Evolutionary conservation across 352 stramenopile genomes (phyloP).

Genomic region (Phytophthora palmivora): DNA sequence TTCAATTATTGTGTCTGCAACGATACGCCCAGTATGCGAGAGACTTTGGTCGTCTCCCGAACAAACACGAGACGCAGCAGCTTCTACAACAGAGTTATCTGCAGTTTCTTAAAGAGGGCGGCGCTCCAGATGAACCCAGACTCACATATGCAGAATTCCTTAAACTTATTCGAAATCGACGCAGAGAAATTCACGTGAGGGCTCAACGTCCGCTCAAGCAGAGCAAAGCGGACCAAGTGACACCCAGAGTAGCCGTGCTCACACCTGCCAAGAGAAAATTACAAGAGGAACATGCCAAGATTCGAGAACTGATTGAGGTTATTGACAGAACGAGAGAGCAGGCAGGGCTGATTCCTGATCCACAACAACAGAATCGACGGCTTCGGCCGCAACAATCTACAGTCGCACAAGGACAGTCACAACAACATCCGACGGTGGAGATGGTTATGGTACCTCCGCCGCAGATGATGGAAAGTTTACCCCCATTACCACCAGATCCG

Average conservation of each 20-base stretch:
- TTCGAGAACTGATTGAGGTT: conserved; percentile 64
- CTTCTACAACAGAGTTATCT: conserved; percentile 61
- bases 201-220: conserved; percentile 31
- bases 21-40: conserved; percentile 57
- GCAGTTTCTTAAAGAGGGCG: conserved; percentile 63
- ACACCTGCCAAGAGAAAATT: conserved; percentile 59
- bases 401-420: background rate
- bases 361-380: conserved; percentile 34
- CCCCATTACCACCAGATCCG: conserved; percentile 30
- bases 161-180: conserved; percentile 75
- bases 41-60: conserved; percentile 43
- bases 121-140: conserved; percentile 51
- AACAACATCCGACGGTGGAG: conserved; percentile 23
- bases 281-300: conserved; percentile 60
- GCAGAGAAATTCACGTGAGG: conserved; percentile 60
- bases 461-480: conserved; percentile 31
- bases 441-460: conserved; percentile 26
- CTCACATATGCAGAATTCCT: conserved; percentile 66
- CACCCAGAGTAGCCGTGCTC: conserved; percentile 17
- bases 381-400: conserved; percentile 8
- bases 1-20: conserved; percentile 69
- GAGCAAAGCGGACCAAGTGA: conserved; percentile 12
- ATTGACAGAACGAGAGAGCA: conserved; percentile 62
- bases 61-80: conserved; percentile 55
- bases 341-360: conserved; percentile 30